Base-by-base conservation (phyloP, 495 filamentous ascomycete species). In the Chaetomium tenue region DNA sequence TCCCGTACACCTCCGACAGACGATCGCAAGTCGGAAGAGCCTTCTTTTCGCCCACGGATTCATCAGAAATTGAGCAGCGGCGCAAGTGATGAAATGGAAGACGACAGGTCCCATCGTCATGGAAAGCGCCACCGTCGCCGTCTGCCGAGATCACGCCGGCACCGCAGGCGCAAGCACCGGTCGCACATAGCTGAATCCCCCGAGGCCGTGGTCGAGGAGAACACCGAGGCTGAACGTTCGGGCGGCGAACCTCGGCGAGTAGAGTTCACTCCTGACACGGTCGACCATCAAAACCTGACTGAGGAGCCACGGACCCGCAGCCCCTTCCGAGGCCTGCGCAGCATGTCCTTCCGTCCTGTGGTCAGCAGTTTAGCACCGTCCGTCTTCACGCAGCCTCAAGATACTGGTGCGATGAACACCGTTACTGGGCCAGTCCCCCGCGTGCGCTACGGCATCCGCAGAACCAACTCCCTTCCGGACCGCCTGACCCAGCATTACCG, bases 401-500 rank as follows among this genome's bases (percentile, higher is more conserved):
- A 75, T 12, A 16, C 63, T 28, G 58, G 55, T 26, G 48, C 54
- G 13, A 63, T 74, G 5, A 23, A 63, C 5, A 66, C 61, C 13
- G 63, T 77, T 5, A 54, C 75, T 33, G 78, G 81, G 18, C 81
- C 83, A 15, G 78, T 83, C 6, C 82, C 80, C 18, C 83, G 82
- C 2, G 78, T 84, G 46, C 77, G 79, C 44, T 84, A 83, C 60
- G 84, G 85, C 33, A 83, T 95, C 15, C 87, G 89, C 39, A 84
- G 92, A 52, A 91, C 90, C 33, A 89, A 86, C 70, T 96, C 92
- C 0, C 81, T 95, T 3, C 92, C 92, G 0, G 88, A 88, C 65
- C 81, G 84, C 18, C 83, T 90, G 33, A 86, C 83, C 70, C 84
- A 85, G 74, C 69, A 81, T 72, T 66, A 71, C 33, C 77, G 67